Conservation (phyloP, 495 filamentous ascomycete species). For the Talaromyces stipitatus region DNA sequence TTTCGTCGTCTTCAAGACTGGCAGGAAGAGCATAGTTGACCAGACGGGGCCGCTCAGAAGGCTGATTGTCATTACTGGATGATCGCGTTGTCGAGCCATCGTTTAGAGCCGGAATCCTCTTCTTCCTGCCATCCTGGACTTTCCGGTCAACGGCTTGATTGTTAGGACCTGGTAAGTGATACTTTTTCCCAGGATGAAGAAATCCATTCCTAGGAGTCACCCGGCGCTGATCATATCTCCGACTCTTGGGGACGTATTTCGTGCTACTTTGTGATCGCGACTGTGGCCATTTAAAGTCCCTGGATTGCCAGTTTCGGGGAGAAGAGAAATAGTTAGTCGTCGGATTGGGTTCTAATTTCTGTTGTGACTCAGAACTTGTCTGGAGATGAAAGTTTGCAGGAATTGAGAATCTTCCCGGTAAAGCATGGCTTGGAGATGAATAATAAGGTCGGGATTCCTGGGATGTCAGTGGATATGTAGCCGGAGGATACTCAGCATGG, state of each 20-base stretch:
- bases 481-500: neutral
- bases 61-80: neutral
- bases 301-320: neutral
- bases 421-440: conserved; percentile 1
- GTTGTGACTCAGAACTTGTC: neutral
- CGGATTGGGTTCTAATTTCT: neutral
- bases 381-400: neutral
- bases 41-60: neutral
- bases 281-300: neutral
- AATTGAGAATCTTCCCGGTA: neutral
- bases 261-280: neutral
- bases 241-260: neutral
- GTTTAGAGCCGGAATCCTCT: too few species aligned
- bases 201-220: neutral
- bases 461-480: conserved; percentile 1
- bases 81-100: neutral
- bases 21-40: conserved; percentile 8
- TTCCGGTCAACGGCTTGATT: neutral
- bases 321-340: neutral
- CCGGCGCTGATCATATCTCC: neutral
- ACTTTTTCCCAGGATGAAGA: neutral
- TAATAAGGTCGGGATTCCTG: conserved; percentile 5
- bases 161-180: neutral
- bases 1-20: neutral
- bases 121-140: neutral